A percentile compares a stretch with the other conserved stretches of the same genome.
These are phyloP conservation scores for Pythium biforme DNA, from an alignment of 352 stramenopile species.

Conservation along the genomic window DNA sequence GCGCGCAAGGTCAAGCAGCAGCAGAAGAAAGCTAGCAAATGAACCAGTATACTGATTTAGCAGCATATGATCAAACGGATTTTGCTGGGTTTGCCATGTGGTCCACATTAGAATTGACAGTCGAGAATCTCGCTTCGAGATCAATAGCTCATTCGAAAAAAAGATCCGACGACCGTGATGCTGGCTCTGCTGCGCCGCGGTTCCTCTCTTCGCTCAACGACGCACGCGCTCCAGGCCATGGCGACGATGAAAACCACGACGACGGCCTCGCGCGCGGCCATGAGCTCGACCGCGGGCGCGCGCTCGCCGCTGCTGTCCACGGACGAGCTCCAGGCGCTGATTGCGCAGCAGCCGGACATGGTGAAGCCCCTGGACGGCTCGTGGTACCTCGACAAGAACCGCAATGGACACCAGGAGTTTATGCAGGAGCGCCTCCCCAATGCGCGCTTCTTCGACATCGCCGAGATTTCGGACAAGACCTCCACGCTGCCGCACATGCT, in stretches of 20 bases:
- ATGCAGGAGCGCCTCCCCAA: slow-evolving; percentile 60
- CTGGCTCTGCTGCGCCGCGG: slow-evolving; percentile 15
- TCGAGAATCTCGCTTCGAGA: background rate
- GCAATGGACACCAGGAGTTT: slow-evolving; percentile 65
- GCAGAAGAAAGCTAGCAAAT: slow-evolving; percentile 31
- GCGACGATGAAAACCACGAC: background rate
- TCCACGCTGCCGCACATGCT: slow-evolving; percentile 87
- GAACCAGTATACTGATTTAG: background rate
- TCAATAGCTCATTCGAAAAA: background rate
- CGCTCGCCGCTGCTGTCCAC: slow-evolving; percentile 55
- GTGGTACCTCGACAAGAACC: slow-evolving; percentile 79
- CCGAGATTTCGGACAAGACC: slow-evolving; percentile 69
- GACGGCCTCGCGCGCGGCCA: background rate
- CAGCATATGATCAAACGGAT: background rate
- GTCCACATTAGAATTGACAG: background rate
- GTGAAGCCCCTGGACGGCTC: slow-evolving; percentile 78
- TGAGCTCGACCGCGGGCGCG: slow-evolving; percentile 19
- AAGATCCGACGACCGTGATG: slow-evolving; percentile 14
- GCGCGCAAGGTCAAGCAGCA: slow-evolving; percentile 62
- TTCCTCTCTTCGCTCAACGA: slow-evolving; percentile 10
- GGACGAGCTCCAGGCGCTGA: slow-evolving; percentile 41
- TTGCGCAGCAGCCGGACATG: slow-evolving; percentile 25
- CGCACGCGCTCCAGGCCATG: slow-evolving; percentile 11
- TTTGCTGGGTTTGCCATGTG: background rate
- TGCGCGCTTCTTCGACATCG: slow-evolving; percentile 92